Evolutionary conservation across 169 alveolate species (phyloP).

Genomic region (Babesia divergens): DNA sequence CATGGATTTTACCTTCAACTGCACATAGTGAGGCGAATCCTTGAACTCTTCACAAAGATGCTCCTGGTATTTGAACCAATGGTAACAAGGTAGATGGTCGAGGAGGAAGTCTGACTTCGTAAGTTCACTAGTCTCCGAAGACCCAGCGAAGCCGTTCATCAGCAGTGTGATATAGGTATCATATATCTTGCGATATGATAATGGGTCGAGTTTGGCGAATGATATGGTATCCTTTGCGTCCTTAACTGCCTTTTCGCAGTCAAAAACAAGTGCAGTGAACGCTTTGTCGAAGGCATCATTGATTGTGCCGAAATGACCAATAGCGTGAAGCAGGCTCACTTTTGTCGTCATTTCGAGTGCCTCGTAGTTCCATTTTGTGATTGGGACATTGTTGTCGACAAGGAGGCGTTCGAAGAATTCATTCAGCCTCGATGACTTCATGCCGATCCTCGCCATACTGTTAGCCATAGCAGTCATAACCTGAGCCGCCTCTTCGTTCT

Average conservation of each 20-base stretch:
- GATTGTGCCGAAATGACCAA: conserved; percentile 22
- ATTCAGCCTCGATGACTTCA: background rate
- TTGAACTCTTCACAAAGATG: conserved; percentile 28
- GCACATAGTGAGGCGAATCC: conserved; percentile 28
- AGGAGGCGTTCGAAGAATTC: conserved; percentile 17
- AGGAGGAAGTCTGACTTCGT: conserved; percentile 18
- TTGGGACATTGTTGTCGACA: background rate
- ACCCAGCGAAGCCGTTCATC: background rate
- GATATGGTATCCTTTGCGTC: background rate
- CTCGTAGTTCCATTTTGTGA: conserved; percentile 8
- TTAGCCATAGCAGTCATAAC: background rate
- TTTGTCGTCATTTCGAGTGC: background rate
- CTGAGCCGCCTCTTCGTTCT: background rate
- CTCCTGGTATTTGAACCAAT: conserved; percentile 60
- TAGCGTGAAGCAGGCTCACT: conserved; percentile 30
- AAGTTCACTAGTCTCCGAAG: background rate
- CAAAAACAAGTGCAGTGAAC: background rate
- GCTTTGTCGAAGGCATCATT: conserved; percentile 12
- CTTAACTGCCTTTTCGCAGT: conserved; percentile 7
- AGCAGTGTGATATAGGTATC: conserved; percentile 43
- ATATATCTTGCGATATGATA: conserved; percentile 25
- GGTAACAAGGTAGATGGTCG: conserved; percentile 52
- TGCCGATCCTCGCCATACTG: conserved; percentile 7
- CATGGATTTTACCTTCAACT: conserved; percentile 23
- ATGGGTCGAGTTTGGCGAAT: background rate